Evolutionary conservation across 1,284 basidiomycete genomes (phyloP).

Genomic region (Sporisorium reilianum): DNA sequence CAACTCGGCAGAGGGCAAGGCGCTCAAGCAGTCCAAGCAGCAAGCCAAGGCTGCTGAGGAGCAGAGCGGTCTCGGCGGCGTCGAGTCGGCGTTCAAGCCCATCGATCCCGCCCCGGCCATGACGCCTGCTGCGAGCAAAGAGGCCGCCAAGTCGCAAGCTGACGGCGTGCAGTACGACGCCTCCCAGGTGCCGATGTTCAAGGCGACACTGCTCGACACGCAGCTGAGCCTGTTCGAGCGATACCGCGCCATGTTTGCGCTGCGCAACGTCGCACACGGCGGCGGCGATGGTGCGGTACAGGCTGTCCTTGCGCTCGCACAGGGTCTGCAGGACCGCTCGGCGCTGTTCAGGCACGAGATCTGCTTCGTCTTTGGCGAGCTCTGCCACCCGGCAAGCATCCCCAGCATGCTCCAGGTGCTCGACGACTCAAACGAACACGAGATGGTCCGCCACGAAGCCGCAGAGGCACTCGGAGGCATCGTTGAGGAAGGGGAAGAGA

Average conservation of each 20-base stretch:
- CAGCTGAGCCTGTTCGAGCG: conserved; percentile 86
- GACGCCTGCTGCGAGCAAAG: conserved; percentile 56
- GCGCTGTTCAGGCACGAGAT: conserved; percentile 62
- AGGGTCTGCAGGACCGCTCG: conserved; percentile 77
- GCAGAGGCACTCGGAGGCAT: conserved; percentile 98
- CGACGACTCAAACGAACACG: conserved; percentile 80
- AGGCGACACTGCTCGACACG: conserved; percentile 78
- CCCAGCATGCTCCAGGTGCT: conserved; percentile 86
- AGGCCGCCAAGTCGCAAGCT: conserved; percentile 31
- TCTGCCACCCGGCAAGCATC: conserved; percentile 88
- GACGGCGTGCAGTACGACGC: conserved; percentile 53
- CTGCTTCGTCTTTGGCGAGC: conserved; percentile 88
- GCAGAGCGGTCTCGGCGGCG: conserved; percentile 27
- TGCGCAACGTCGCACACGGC: conserved; percentile 73
- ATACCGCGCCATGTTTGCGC: conserved; percentile 97
- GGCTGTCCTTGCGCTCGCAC: conserved; percentile 90
- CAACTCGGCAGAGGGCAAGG: conserved; percentile 71
- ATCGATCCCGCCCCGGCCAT: conserved; percentile 90
- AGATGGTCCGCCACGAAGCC: conserved; percentile 99
- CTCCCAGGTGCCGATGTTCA: conserved; percentile 74
- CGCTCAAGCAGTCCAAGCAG: conserved; percentile 55
- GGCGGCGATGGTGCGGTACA: conserved; percentile 60
- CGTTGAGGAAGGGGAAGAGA: conserved; percentile 78
- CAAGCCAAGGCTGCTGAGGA: conserved; percentile 27
- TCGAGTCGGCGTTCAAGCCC: conserved; percentile 76